Base-by-base conservation (phyloP, 2,329 filamentous ascomycete genomes). In the Macrophomina phaseolina region DNA sequence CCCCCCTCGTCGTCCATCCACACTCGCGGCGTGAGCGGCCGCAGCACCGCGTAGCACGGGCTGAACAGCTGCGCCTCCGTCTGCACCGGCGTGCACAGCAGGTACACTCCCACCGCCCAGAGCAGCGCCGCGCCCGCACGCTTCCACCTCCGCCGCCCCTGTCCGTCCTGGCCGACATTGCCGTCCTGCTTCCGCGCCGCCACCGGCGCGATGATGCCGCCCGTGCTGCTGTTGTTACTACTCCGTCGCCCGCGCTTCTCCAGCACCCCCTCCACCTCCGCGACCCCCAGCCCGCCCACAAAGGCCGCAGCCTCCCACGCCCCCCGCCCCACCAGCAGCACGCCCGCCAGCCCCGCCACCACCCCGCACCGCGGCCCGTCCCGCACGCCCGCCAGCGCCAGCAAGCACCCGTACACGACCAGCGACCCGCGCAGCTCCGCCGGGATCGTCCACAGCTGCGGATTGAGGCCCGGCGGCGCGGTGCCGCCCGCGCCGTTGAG, bases 381-480 rank as follows among this genome's bases (percentile, higher is more conserved):
- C 49, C 30, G 49, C 52, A 38, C n/a, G 11, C 34, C 1, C n/a
- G 52, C 52, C 52, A 61, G n/a, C 56, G 23, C 78, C 12, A 82
- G 73, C n/a, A 81, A 74, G 12, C 78, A 76, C 55, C 81, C 69
- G 68, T 82, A 82, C 2, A 82, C 76, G 23, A 80, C 77, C 8
- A 82, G 76, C 3, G 80, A 82, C 67, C 79, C 78, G 45, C 80
- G 80, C 56, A 82, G 80, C 69, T 82, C 81, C 6, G 80, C 76
- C 0, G 80, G 80, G 28, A 82, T 82, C 6, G 81, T 82, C 81
- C 81, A 82, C 1, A 82, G 73, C 64, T 83, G 80, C 9, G 78
- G 14, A 40, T 61, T 55, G 16, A 55, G 34, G 23, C 2, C 52
- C 32, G 52, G 23, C 52, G 52, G 34, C 16, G 28, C 34, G n/a